Base-by-base conservation (phyloP, 1,139 yeast genomes). In the Hyphopichia burtonii region DNA sequence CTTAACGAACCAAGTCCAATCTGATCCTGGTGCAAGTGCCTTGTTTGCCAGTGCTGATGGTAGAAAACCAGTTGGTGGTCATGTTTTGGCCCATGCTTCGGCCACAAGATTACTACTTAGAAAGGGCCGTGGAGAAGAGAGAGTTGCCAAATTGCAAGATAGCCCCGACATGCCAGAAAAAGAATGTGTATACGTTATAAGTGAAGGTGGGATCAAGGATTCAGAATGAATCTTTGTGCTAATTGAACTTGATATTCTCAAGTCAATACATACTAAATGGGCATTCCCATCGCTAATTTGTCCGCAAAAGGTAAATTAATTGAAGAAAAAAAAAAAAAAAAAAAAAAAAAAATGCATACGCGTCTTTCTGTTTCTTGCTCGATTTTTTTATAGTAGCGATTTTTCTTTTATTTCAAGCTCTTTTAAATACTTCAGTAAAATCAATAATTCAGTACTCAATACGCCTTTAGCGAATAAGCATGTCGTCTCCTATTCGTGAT, bases 11-110 rank as follows among this genome's bases (percentile, higher is more conserved):
- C 85, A 80, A 54, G 84, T 79, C 10, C 86, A 80, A 55, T 76
- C 83, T n/a, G 85, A 80, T 50, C 85, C 85, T 1, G 86, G 86
- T 36, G 86, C 85, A 0, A 77, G 83, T 41, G 78, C 83, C 2
- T 58, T 80, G 42, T 80, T 80, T 63, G 85, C 85, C 1, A 67
- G 82, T 30, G 83, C 82, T 15, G 86, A 81, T 58, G 83, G 85
- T 9, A 67, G 84, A 46, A 80, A 80, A 53, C 86, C 86, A 1
- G 76, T 80, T 44, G 86, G 85, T 22, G 86, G 85, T 0, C 86
- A 80, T 57, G 80, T 80, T 31, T 58, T 80, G 42, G 84, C 84
- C 1, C 84, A 80, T 58, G 84, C 84, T 1, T 78, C 83, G 14
- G 85, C 84, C 3, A 81, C 86, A 2, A 67, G 85, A 53, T 67